phyloP scores from a whole-genome alignment of 2,329 filamentous ascomycete species.

The Aspergillus clavatus region DNA sequence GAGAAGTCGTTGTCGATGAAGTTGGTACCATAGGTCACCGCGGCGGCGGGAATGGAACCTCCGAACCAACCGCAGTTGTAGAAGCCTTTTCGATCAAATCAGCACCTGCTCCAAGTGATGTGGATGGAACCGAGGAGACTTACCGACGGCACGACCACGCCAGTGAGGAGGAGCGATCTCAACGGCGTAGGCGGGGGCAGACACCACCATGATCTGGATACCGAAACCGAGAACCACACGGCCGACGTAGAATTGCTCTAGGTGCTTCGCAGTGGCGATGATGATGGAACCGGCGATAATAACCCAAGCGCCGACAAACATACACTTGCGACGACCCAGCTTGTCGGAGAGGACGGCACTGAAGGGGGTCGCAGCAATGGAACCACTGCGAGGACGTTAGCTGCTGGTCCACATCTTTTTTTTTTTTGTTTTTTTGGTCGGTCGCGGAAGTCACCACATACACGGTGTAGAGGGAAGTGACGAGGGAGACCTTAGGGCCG shows the following conservation, averaged over 20 bases:
- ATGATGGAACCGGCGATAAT: slow-evolving; percentile 47
- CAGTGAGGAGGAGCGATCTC: slow-evolving; percentile 49
- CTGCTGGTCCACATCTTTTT: too few species aligned
- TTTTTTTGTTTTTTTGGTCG: too few species aligned
- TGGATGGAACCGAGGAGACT: slow-evolving; percentile 18
- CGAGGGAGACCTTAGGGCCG: slow-evolving; percentile 39
- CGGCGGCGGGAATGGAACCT: slow-evolving; percentile 48
- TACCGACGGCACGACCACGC: slow-evolving; percentile 47
- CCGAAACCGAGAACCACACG: slow-evolving; percentile 47
- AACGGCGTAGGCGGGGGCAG: slow-evolving; percentile 47
- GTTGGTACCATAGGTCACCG: slow-evolving; percentile 47
- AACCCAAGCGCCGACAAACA: slow-evolving; percentile 43
- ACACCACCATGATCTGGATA: slow-evolving; percentile 47
- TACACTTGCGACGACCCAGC: slow-evolving; percentile 43
- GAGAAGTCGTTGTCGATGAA: slow-evolving; percentile 45
- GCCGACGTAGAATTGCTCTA: slow-evolving; percentile 44
- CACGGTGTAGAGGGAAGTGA: slow-evolving; percentile 47
- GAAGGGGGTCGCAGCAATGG: slow-evolving; percentile 31
- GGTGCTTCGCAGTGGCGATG: slow-evolving; percentile 34
- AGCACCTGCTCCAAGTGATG: background rate
- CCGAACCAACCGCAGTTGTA: slow-evolving; percentile 54
- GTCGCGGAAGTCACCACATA: too few species aligned
- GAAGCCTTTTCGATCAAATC: slow-evolving; percentile 30
- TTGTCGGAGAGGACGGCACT: slow-evolving; percentile 45
- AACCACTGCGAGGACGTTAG: slow-evolving; percentile 44